These are phyloP conservation scores for Lichtheimia ramosa DNA, from an alignment of 371 early-diverging fungal genomes.

Conservation along the genomic window DNA sequence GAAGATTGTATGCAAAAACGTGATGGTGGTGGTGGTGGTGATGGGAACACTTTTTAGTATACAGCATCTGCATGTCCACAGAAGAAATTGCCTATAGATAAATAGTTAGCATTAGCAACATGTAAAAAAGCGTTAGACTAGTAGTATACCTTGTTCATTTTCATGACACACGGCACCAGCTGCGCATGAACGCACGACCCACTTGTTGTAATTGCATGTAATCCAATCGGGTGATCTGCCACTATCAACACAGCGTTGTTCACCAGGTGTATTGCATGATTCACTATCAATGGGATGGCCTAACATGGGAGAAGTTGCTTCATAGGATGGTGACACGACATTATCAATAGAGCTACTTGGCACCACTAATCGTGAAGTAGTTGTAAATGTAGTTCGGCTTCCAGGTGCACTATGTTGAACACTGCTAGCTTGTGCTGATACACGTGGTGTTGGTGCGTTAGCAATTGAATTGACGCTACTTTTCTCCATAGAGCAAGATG, in stretches of 20 bases:
- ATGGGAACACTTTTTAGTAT: too few species aligned
- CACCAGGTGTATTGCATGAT: constrained; percentile 14
- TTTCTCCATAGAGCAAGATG: constrained; percentile 11
- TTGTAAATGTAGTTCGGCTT: neutral
- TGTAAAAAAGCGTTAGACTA: too few species aligned
- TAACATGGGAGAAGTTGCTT: constrained; percentile 1
- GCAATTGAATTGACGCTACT: neutral
- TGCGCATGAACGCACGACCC: constrained; percentile 33
- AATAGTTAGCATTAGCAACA: too few species aligned
- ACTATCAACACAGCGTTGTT: constrained; percentile 24
- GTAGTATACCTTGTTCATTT: too few species aligned
- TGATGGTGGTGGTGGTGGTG: too few species aligned
- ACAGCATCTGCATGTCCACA: too few species aligned
- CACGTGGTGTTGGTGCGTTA: neutral
- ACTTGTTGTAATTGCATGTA: constrained; percentile 29
- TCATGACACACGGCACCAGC: constrained; percentile 28
- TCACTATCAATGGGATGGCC: constrained; percentile 1
- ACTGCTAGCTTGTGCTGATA: neutral
- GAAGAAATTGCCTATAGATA: too few species aligned
- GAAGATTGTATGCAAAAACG: too few species aligned
- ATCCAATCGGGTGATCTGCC: constrained; percentile 26
- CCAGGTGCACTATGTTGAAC: neutral
- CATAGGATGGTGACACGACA: constrained; percentile 7
- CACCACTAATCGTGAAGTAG: neutral
- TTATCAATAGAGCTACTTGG: neutral